Conservation (phyloP, 1,139 yeast genomes). For the Geotrichum fermentans region DNA sequence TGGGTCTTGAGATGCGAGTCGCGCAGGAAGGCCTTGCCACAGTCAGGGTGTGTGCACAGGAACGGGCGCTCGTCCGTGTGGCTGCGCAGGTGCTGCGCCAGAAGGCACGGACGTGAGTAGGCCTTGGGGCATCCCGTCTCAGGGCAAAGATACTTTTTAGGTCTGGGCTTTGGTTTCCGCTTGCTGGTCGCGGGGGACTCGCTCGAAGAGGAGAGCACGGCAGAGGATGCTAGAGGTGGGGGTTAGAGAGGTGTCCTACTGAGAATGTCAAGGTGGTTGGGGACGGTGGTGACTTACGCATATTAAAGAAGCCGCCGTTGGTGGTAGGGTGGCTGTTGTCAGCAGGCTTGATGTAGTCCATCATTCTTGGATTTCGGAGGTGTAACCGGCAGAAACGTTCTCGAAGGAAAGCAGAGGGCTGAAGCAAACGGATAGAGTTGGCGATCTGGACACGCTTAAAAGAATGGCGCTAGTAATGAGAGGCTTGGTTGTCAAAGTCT, state of each 20-base stretch:
- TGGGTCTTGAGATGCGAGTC: conserved; percentile 80
- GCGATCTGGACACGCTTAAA: not conserved
- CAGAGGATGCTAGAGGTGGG: not conserved
- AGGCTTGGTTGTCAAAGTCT: no score
- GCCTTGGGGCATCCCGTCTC: conserved; percentile 66
- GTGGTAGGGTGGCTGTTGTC: not conserved
- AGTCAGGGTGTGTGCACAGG: conserved; percentile 49
- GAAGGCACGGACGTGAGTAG: conserved; percentile 73
- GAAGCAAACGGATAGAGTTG: not conserved
- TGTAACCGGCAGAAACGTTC: not conserved
- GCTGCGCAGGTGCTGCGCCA: conserved; percentile 68
- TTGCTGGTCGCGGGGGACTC: not conserved
- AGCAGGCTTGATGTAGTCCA: not conserved
- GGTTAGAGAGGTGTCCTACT: not conserved
- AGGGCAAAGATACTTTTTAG: conserved; percentile 58
- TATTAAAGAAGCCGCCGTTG: not conserved
- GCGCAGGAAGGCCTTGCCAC: conserved; percentile 64
- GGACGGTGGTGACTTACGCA: not conserved
- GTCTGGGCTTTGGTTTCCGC: conserved; percentile 37
- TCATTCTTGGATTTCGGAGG: not conserved
- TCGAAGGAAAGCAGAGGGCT: not conserved
- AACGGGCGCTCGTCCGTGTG: conserved; percentile 82
- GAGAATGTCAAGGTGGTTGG: not conserved
- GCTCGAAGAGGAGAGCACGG: not conserved
- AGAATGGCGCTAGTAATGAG: not conserved